Evolutionary conservation across 768 basidiomycete species (phyloP).

Genomic region (Trametes sanguinea): DNA sequence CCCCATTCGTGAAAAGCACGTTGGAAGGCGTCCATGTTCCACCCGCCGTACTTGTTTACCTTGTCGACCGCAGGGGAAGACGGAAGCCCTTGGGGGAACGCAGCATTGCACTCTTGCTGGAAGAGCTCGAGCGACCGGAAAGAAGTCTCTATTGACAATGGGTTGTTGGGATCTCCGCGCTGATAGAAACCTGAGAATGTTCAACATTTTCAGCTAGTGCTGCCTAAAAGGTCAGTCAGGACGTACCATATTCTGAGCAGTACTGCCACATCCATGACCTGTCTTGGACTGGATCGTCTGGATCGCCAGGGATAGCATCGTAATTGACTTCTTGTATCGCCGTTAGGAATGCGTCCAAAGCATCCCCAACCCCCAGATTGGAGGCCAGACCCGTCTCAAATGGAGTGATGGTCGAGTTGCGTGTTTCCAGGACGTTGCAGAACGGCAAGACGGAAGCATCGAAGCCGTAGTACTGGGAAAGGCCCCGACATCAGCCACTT

Average conservation of each 20-base stretch:
- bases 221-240: neutral
- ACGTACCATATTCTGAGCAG: slow-evolving; percentile 50
- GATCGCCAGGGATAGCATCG: slow-evolving; percentile 42
- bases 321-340: slow-evolving; percentile 49
- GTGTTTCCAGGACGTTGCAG: slow-evolving; percentile 49
- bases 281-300: slow-evolving; percentile 47
- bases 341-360: slow-evolving; percentile 43
- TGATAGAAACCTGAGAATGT: slow-evolving; percentile 46
- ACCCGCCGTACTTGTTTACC: slow-evolving; percentile 53
- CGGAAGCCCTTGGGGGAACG: slow-evolving; percentile 42
- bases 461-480: slow-evolving; percentile 48
- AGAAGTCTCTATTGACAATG: slow-evolving; percentile 49
- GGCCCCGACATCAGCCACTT: neutral
- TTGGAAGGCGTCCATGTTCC: slow-evolving; percentile 53
- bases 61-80: slow-evolving; percentile 44
- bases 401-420: slow-evolving; percentile 41
- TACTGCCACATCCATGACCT: slow-evolving; percentile 57
- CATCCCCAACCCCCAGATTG: slow-evolving; percentile 36
- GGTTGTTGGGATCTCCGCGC: slow-evolving; percentile 46
- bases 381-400: slow-evolving; percentile 43
- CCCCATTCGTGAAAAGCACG: slow-evolving; percentile 50
- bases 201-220: neutral
- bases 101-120: slow-evolving; percentile 46
- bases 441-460: slow-evolving; percentile 46
- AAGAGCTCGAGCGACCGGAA: slow-evolving; percentile 48